These are phyloP conservation scores for Anaeramoeba ignava DNA, from an alignment of 78 protist genomes.

Conservation along the genomic window DNA sequence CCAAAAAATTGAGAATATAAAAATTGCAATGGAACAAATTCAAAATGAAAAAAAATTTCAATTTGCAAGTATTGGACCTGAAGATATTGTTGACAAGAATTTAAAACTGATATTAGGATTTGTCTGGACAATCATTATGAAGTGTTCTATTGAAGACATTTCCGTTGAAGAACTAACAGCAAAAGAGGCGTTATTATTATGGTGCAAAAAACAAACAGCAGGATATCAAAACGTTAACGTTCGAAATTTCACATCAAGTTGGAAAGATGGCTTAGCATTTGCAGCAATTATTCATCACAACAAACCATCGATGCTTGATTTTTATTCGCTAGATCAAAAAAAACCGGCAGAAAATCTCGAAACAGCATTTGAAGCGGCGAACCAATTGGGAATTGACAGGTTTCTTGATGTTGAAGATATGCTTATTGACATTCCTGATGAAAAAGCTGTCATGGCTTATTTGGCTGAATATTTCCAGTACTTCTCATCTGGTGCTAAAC, in stretches of 20 bases:
- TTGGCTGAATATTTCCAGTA: constrained; percentile 1
- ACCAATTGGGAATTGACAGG: not conserved
- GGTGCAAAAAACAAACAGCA: not conserved
- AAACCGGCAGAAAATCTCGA: not conserved
- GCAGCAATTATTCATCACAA: not conserved
- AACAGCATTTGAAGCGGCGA: not conserved
- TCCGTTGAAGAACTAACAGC: not conserved
- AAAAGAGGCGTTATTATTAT: not conserved
- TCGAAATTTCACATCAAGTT: not conserved
- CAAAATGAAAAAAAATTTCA: too few species aligned
- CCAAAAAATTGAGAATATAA: too few species aligned
- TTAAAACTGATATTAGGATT: not conserved
- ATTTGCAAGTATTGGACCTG: too few species aligned
- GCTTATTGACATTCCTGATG: not conserved
- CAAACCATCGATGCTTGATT: not conserved
- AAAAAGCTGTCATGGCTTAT: not conserved
- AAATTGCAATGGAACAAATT: too few species aligned
- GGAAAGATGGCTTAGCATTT: not conserved
- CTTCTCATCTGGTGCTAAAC: not conserved
- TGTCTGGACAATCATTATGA: not conserved
- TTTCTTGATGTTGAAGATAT: not conserved
- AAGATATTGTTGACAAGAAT: not conserved
- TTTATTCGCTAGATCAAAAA: not conserved
- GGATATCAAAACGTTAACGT: not conserved
- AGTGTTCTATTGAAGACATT: not conserved